Evolutionary conservation across 2,329 filamentous ascomycete genomes (phyloP).

Genomic region (Curvularia verruculosa): DNA sequence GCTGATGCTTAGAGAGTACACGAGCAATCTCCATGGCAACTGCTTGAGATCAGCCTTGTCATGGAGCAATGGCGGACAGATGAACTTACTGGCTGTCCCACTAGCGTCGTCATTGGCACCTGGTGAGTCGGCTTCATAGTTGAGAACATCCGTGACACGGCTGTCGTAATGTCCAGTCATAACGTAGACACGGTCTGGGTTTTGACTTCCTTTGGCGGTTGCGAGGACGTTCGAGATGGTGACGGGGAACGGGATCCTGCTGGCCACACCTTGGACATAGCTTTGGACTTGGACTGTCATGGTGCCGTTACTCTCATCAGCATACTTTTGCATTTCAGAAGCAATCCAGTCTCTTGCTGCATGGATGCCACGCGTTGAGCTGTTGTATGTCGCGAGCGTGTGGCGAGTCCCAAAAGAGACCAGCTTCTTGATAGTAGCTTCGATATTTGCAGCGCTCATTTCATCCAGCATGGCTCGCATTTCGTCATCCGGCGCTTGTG

Average conservation of each 20-base stretch:
- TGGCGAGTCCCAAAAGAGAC: conserved; percentile 64
- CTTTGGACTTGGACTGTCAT: conserved; percentile 59
- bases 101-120: conserved; percentile 65
- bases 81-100: conserved; percentile 54
- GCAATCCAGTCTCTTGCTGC: conserved; percentile 64
- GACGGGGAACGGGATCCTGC: conserved; percentile 58
- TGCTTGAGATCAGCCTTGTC: conserved; percentile 16
- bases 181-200: conserved; percentile 59
- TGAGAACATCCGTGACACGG: conserved; percentile 57
- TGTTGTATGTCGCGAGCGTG: conserved; percentile 61
- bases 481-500: conserved; percentile 52
- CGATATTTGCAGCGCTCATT: conserved; percentile 54
- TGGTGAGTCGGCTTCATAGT: conserved; percentile 61
- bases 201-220: conserved; percentile 57
- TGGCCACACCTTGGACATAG: conserved; percentile 58
- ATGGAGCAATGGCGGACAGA: too few species aligned
- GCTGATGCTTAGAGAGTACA: conserved; percentile 56
- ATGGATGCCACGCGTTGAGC: conserved; percentile 59
- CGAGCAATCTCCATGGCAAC: conserved; percentile 63
- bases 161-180: conserved; percentile 64
- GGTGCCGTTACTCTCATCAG: conserved; percentile 56
- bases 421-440: conserved; percentile 60
- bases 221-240: conserved; percentile 59
- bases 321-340: conserved; percentile 57
- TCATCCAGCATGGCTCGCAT: conserved; percentile 50